phyloP scores from a whole-genome alignment of 306 rosid species.

The Parietaria judaica region DNA sequence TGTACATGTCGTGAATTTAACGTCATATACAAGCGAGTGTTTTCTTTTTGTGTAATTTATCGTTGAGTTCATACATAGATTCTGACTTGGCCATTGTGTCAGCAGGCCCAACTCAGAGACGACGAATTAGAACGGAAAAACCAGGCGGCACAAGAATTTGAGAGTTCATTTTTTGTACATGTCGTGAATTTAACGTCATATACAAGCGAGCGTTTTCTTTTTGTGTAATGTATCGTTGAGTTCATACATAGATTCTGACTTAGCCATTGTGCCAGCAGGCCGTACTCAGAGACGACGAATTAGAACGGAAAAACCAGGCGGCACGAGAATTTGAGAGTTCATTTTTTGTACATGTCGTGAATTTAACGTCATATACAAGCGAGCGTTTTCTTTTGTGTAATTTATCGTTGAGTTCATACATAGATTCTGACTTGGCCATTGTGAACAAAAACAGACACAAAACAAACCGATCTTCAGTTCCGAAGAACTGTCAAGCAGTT shows the following conservation, averaged over 20 bases:
- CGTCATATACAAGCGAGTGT: not conserved
- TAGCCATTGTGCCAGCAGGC: constrained; percentile 17
- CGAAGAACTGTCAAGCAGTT: constrained; percentile 34
- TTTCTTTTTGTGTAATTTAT: too few species aligned
- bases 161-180: constrained; percentile 17
- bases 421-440: too few species aligned
- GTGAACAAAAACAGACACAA: constrained; percentile 37
- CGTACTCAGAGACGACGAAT: constrained; percentile 31
- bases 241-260: too few species aligned
- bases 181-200: not conserved
- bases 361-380: not conserved
- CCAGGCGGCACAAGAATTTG: constrained; percentile 20
- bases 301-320: constrained; percentile 34
- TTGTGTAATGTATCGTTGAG: too few species aligned
- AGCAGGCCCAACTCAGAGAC: constrained; percentile 34
- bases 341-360: constrained; percentile 1
- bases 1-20: not conserved
- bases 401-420: too few species aligned
- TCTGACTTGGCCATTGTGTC: not conserved
- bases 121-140: constrained; percentile 27
- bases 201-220: not conserved
- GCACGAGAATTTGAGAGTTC: constrained; percentile 18
- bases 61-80: too few species aligned
- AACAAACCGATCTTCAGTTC: constrained; percentile 27
- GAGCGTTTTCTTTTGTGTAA: too few species aligned